These are phyloP conservation scores for Globisporangium carolinianum DNA, from an alignment of 352 stramenopile genomes.

Conservation along the genomic window DNA sequence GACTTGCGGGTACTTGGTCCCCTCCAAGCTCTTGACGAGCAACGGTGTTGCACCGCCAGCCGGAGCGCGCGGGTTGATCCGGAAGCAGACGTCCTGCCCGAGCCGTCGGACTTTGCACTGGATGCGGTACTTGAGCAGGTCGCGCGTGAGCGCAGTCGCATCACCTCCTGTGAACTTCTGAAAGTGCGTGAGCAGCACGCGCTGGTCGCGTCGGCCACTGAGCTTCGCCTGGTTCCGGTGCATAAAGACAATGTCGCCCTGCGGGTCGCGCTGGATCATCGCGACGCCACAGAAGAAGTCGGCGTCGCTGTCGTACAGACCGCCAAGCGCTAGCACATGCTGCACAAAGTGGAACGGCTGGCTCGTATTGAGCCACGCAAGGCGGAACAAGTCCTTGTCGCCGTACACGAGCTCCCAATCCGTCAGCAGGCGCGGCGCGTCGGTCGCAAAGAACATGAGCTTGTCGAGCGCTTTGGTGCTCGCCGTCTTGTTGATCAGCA, in stretches of 20 bases:
- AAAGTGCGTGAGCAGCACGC: slow-evolving; percentile 53
- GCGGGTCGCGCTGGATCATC: slow-evolving; percentile 73
- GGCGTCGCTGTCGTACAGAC: slow-evolving; percentile 36
- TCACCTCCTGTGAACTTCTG: slow-evolving; percentile 74
- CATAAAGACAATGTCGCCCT: slow-evolving; percentile 70
- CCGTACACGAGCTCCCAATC: slow-evolving; percentile 67
- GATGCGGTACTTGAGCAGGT: slow-evolving; percentile 73
- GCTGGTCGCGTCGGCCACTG: slow-evolving; percentile 49
- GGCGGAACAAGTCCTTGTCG: slow-evolving; percentile 72
- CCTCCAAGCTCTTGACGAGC: slow-evolving; percentile 46
- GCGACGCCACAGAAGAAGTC: slow-evolving; percentile 72
- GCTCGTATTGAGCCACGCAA: slow-evolving; percentile 72
- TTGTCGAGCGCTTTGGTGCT: slow-evolving; percentile 39
- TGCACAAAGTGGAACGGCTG: slow-evolving; percentile 66
- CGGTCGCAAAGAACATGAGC: slow-evolving; percentile 76
- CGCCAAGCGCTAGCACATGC: slow-evolving; percentile 45
- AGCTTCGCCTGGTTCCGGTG: slow-evolving; percentile 80
- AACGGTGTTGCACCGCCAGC: slow-evolving; percentile 37
- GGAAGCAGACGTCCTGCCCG: slow-evolving; percentile 61
- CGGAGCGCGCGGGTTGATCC: slow-evolving; percentile 35
- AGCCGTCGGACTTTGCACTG: slow-evolving; percentile 51
- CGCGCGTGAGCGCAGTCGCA: slow-evolving; percentile 29
- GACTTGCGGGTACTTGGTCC: slow-evolving; percentile 42
- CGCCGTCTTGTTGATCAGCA: slow-evolving; percentile 54
- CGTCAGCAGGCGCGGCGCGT: slow-evolving; percentile 47